These are phyloP conservation scores for Lactarius hengduanensis DNA, from an alignment of 768 basidiomycete species.

Conservation along the genomic window DNA sequence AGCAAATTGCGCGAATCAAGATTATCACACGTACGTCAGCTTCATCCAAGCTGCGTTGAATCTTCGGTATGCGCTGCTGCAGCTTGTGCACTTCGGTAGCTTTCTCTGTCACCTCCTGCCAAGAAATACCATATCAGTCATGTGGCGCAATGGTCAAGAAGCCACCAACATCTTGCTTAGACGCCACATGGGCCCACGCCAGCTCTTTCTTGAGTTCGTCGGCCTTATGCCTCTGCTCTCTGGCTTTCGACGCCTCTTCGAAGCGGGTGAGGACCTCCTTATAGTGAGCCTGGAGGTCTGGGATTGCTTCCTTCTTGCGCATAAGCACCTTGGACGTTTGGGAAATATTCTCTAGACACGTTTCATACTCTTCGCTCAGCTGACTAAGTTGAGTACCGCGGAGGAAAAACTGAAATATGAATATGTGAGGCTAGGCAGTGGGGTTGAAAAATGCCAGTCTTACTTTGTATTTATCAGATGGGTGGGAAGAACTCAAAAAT, in stretches of 20 bases:
- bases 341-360: slow-evolving; percentile 68
- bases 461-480: slow-evolving; percentile 88
- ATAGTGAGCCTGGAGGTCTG: slow-evolving; percentile 64
- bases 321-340: slow-evolving; percentile 62
- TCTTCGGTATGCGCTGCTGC: slow-evolving; percentile 40
- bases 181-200: slow-evolving; percentile 82
- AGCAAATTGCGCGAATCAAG: not conserved
- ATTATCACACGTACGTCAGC: slow-evolving; percentile 39
- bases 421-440: slow-evolving; percentile 14
- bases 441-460: slow-evolving; percentile 20
- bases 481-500: slow-evolving; percentile 81
- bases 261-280: slow-evolving; percentile 58
- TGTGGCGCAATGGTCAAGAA: not conserved
- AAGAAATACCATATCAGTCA: not conserved
- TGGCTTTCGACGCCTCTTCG: slow-evolving; percentile 71
- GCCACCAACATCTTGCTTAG: slow-evolving; percentile 59
- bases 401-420: slow-evolving; percentile 69
- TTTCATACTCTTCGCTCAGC: slow-evolving; percentile 82
- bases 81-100: slow-evolving; percentile 43
- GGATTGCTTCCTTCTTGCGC: slow-evolving; percentile 73
- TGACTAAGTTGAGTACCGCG: slow-evolving; percentile 89
- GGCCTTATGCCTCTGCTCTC: slow-evolving; percentile 64
- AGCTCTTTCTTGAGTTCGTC: slow-evolving; percentile 75
- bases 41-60: slow-evolving; percentile 40
- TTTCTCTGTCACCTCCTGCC: slow-evolving; percentile 46